A percentile compares a stretch with the other conserved stretches of the same genome.
Evolutionary conservation across 306 rosid species (phyloP).

Genomic region (Malus orientalis): DNA sequence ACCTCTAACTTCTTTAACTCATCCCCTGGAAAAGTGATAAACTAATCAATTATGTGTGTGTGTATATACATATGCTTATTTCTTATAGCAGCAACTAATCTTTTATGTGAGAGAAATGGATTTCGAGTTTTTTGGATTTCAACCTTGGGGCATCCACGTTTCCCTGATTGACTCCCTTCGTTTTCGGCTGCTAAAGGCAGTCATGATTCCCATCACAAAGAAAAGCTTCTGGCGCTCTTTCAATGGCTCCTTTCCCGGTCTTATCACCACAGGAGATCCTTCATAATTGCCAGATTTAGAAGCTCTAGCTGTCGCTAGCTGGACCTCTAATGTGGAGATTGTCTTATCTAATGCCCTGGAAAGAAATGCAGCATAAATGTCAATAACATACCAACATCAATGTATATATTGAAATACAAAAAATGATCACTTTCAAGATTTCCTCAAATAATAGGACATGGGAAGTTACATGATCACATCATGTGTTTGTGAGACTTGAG

Average conservation of each 20-base stretch:
- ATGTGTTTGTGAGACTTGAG: slow-evolving; percentile 49
- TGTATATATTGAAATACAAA: not conserved
- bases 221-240: slow-evolving; percentile 45
- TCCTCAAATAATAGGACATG: not conserved
- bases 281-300: slow-evolving; percentile 21
- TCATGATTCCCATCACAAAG: slow-evolving; percentile 61
- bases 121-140: not conserved
- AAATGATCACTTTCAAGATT: not conserved
- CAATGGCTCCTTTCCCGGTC: slow-evolving; percentile 14
- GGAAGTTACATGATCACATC: slow-evolving; percentile 41
- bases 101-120: not conserved
- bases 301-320: slow-evolving; percentile 56
- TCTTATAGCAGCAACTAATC: not conserved
- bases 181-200: slow-evolving; percentile 55
- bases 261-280: slow-evolving; percentile 34
- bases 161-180: slow-evolving; percentile 58
- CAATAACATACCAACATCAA: not conserved
- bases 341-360: slow-evolving; percentile 50
- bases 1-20: slow-evolving; percentile 35
- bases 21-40: slow-evolving; percentile 23
- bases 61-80: not conserved
- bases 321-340: slow-evolving; percentile 49
- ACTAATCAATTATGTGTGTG: not conserved
- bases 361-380: not conserved
- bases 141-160: slow-evolving; percentile 62